Base-by-base conservation (phyloP, 768 basidiomycete genomes). In the Rhodotorula taiwanensis region DNA sequence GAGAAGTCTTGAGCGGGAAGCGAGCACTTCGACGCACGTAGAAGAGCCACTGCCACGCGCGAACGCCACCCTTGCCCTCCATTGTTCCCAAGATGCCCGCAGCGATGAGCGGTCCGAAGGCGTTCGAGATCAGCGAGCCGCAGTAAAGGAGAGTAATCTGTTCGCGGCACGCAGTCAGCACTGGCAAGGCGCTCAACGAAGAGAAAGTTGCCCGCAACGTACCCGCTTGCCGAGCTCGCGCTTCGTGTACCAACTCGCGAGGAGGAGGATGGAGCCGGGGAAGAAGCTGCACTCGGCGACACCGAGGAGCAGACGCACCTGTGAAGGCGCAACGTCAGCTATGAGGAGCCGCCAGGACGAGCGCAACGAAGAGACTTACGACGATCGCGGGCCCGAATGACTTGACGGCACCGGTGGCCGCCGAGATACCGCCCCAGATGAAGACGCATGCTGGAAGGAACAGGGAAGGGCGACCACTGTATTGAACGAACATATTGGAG, bases 81-180 rank as follows among this genome's bases (percentile, higher is more conserved):
- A 89, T 87, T 18, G 78, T 77, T 67, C 82, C 79, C 23, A 90
- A 80, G 55, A 90, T 86, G 23, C 70, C 64, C 34, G 86, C 86
- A 16, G 88, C 87, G 55, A 90, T 81, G 18, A 90, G 77, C 4
- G 86, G 80, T 6, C 88, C 88, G 72, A 89, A 36, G 1, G 55
- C n/a, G 33, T 45, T 36, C 58, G 83, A 84, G 55, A 89, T 83
- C 33, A 89, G 78, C 70, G 80, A 83, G 25, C 88, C 88, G 64
- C 86, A 87, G 69, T 72, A 72, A 4, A 72, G 69, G 31, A 73
- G 50, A 14, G 14, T 34, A 31, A 33, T 14, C 25, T 50, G 28
- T 28, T 16, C 28, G 16, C 6, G 28, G n/a, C n/a, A n/a, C n/a
- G n/a, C n/a, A n/a, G n/a, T n/a, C n/a, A n/a, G n/a, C n/a, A n/a